Evolutionary conservation across 768 basidiomycete species (phyloP), one percentile per base, ranked within the genome.

Genomic region (Naematelia aurantialba): DNA sequence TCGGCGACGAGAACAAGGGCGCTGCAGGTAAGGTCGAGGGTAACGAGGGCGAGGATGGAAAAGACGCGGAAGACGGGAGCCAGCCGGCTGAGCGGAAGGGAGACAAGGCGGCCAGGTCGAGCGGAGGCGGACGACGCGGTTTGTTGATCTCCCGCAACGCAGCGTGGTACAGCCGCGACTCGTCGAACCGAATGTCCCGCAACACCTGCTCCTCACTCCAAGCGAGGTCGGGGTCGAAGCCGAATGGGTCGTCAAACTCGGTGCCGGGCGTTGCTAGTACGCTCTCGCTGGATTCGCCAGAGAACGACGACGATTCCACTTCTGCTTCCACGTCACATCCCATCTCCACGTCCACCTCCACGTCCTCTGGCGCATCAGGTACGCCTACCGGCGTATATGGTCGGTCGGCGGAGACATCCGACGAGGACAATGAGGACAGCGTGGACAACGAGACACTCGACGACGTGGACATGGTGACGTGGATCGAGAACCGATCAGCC

Each of bases 271-370:
- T 19, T 12, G 30, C 19, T 29, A 19, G 25, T n/a, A 25, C 30
- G 29, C 27, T 30, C 30, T n/a, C n/a, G n/a, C n/a, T n/a, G n/a
- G 19, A 47, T 26, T 26, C 25, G 8, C 21, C 46, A 19, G 46
- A 21, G 10, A 21, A 21, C 5, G 25, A 47, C 8, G n/a, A 19
- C 19, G 19, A 47, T 11, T 19, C 42, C 42, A 44, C 12, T 44
- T 44, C 12, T 44, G 19, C 12, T 44, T 12, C 19, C 12, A 44
- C 42, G 12, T 12, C 19, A 19, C 42, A 44, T 12, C 12, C 19
- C 42, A 27, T 51, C 49, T 29, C n/a, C n/a, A 24, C 27, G 8
- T 51, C 49, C 49, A 51, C 29, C 10, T 52, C 52, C 3, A 50
- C 24, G 34, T 52, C 5, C 34, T 52, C 26, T 5, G 30, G 30